phyloP scores from a whole-genome alignment of 345 rosid genomes.

The Rhodomyrtus tomentosa region DNA sequence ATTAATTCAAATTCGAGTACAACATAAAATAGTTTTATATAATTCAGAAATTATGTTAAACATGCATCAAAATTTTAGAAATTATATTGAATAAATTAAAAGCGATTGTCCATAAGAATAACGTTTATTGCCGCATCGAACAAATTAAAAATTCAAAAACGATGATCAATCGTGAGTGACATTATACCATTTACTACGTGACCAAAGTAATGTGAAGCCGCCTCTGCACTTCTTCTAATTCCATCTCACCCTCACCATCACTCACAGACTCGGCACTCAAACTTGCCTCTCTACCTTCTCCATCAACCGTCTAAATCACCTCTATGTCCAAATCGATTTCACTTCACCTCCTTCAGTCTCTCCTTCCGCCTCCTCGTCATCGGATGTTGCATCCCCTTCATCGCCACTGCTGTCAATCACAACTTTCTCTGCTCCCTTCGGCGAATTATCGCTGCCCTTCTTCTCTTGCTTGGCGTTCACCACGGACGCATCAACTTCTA shows the following conservation, averaged over 20 bases:
- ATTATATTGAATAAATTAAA: rapidly evolving
- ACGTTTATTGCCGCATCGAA: background rate
- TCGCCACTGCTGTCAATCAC: conserved; percentile 49
- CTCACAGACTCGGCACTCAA: conserved; percentile 9
- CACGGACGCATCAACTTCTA: conserved; percentile 24
- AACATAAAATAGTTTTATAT: too few species aligned
- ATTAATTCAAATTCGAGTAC: too few species aligned
- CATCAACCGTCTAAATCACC: conserved; percentile 3
- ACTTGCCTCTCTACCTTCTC: conserved; percentile 1
- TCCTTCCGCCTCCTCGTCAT: conserved; percentile 58
- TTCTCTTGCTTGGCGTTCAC: conserved; percentile 17
- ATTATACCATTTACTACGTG: background rate
- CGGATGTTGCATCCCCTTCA: conserved; percentile 15
- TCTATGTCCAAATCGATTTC: conserved; percentile 68
- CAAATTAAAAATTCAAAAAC: background rate
- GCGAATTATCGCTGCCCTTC: background rate
- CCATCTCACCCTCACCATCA: conserved; percentile 15
- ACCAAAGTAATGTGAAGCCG: conserved; percentile 2
- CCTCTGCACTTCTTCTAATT: conserved; percentile 5
- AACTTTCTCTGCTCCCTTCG: conserved; percentile 18
- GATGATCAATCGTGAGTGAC: background rate
- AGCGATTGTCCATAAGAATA: too few species aligned
- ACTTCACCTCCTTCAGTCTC: conserved; percentile 92
- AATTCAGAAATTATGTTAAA: background rate
- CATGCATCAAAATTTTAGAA: rapidly evolving